Conservation (phyloP, 176 grass and related monocot species). For the Rhynchospora breviuscula region DNA sequence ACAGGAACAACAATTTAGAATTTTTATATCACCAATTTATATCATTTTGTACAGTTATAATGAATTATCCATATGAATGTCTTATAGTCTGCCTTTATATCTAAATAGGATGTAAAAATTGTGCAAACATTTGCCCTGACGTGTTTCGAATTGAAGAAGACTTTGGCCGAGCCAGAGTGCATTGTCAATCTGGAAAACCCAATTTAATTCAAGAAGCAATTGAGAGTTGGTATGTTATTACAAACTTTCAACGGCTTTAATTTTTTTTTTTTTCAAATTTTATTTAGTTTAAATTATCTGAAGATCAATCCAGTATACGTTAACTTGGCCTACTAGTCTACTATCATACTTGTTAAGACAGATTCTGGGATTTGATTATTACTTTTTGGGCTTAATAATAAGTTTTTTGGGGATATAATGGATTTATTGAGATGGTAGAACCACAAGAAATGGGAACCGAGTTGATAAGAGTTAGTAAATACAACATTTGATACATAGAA, state of each 20-base stretch:
- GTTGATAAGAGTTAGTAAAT: neutral
- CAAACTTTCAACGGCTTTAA: neutral
- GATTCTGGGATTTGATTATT: neutral
- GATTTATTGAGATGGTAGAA: neutral
- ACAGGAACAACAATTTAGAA: neutral
- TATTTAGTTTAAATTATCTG: neutral
- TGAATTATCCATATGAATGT: neutral
- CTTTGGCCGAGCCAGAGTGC: constrained; percentile 76
- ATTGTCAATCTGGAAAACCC: constrained; percentile 46
- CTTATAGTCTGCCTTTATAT: neutral
- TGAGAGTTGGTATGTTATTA: constrained; percentile 64
- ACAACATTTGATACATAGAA: neutral
- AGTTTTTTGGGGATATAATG: neutral
- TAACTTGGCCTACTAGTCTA: neutral
- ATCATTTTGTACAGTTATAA: neutral
- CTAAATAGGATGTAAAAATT: constrained; percentile 79
- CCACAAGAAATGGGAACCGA: neutral
- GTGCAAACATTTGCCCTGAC: constrained; percentile 65
- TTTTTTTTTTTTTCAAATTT: constrained; percentile 7
- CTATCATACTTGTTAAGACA: neutral
- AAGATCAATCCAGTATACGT: neutral
- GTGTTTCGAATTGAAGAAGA: constrained; percentile 83
- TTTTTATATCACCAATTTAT: neutral
- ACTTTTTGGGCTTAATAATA: neutral
- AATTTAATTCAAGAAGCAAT: constrained; percentile 76